Conservation (phyloP, 2,329 filamentous ascomycete species). For the Fusarium oligoseptatum region DNA sequence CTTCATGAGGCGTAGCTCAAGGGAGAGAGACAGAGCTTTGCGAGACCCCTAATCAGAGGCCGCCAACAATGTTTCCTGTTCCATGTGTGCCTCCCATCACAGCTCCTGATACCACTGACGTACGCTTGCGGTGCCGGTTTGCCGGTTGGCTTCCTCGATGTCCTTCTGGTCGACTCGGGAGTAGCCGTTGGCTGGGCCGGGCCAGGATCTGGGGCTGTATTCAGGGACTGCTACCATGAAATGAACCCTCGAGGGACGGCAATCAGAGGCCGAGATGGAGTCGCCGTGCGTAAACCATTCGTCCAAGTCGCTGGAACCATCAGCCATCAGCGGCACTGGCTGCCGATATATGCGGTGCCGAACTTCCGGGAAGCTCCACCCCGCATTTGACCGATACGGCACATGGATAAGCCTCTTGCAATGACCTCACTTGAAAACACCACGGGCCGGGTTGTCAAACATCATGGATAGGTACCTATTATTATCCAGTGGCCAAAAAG, state of each 20-base stretch:
- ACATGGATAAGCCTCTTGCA: constrained; percentile 14
- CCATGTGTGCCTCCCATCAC: background rate
- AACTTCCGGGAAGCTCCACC: constrained; percentile 42
- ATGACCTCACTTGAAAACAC: background rate
- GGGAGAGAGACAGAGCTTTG: background rate
- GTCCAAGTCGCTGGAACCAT: constrained; percentile 16
- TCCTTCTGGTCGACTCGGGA: background rate
- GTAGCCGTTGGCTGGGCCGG: constrained; percentile 22
- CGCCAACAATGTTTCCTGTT: constrained; percentile 2
- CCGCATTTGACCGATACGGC: constrained; percentile 27
- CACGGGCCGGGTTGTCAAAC: background rate
- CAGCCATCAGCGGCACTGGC: constrained; percentile 42
- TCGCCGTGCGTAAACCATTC: constrained; percentile 30
- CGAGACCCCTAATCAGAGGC: constrained; percentile 2
- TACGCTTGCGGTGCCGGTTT: constrained; percentile 37
- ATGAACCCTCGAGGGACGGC: constrained; percentile 21
- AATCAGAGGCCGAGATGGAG: constrained; percentile 35
- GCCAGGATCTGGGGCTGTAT: constrained; percentile 2
- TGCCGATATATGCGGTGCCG: constrained; percentile 43
- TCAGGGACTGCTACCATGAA: constrained; percentile 10
- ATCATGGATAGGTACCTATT: constrained; percentile 1
- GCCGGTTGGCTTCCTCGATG: constrained; percentile 16
- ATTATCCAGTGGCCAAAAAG: background rate
- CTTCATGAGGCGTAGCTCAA: constrained; percentile 31
- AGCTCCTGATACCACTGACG: constrained; percentile 22